Percentiles rank a stretch among this genome's conserved stretches.
phyloP scores from a whole-genome alignment of 108 stramenopile species.

The Halocafeteria seosinensis region DNA sequence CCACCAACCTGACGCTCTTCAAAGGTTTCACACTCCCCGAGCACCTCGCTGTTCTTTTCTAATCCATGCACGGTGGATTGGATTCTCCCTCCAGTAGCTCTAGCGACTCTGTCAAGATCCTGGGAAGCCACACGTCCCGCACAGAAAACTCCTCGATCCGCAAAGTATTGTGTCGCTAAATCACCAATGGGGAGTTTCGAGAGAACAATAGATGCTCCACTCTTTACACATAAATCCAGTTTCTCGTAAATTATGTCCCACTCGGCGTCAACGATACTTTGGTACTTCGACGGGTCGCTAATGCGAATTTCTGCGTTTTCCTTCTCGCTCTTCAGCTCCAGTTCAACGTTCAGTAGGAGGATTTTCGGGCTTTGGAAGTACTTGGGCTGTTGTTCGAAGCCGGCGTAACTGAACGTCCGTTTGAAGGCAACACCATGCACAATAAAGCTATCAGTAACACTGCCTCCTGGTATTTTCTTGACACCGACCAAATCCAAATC shows the following conservation, averaged over 20 bases:
- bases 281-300: constrained; percentile 81
- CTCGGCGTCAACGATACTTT: constrained; percentile 95
- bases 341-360: constrained; percentile 83
- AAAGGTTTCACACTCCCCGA: constrained; percentile 76
- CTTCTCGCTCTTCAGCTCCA: constrained; percentile 94
- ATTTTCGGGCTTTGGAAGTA: constrained; percentile 66
- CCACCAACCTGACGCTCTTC: constrained; percentile 89
- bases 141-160: constrained; percentile 82
- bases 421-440: constrained; percentile 93
- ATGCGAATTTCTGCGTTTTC: constrained; percentile 98
- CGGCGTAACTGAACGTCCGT: constrained; percentile 96
- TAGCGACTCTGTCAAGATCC: constrained; percentile 82
- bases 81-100: constrained; percentile 74
- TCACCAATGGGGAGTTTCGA: constrained; percentile 92
- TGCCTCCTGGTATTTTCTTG: constrained; percentile 88
- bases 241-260: constrained; percentile 98
- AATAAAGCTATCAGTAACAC: constrained; percentile 68
- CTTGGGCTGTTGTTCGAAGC: constrained; percentile 99
- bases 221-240: constrained; percentile 66
- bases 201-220: constrained; percentile 87
- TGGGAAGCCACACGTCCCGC: constrained; percentile 86
- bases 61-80: constrained; percentile 71
- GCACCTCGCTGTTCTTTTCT: constrained; percentile 32
- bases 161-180: constrained; percentile 96
- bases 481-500: constrained; percentile 72